Base-by-base conservation (phyloP, 805 yeast genomes). In the Torulaspora gathmanii region DNA sequence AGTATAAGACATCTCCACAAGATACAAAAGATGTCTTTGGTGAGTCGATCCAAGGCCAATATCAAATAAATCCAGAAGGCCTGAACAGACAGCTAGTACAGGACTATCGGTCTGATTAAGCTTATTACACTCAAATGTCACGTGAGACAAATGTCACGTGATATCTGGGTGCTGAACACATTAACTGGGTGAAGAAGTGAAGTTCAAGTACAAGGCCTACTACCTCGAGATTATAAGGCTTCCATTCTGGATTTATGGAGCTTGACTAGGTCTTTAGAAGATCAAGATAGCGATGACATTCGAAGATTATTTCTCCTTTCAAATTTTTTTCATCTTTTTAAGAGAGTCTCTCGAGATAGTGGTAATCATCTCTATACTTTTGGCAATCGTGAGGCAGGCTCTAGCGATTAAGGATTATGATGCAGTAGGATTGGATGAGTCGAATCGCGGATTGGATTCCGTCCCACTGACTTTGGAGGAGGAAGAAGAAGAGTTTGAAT, bases 261-360 rank as follows among this genome's bases (percentile, higher is more conserved):
- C 8, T 9, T 20, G 11, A 11, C 9, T 3, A 28, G 28, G 15
- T 17, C 11, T 11, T 12, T 3, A 19, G 20, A 9, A 13, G n/a
- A 6, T 9, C n/a, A 20, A 27, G 28, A 13, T 12, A 38, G 25
- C 30, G 13, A 64, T 64, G 61, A 47, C 44, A 2, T 58, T 70
- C 34, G 79, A 73, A 37, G 72, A 77, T 36, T 70, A 72, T 45
- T 84, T 84, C 63, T 83, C 88, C 2, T 77, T 82, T 40, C 88
- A 83, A 66, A 80, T 83, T 27, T 84, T 83, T 59, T 80, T 84
- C 60, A 84, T 84, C 42, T 80, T 83, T 28, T 63, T 84, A 20
- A 69, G 93, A 55, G 93, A 84, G 58, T 81, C 90, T 0, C 60
- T 84, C 42, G 93, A 84, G 64, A 80, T 81, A 60, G 83, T 86